Evolutionary conservation across 352 stramenopile genomes (phyloP).

Genomic region (Globisporangium heterothallicum): DNA sequence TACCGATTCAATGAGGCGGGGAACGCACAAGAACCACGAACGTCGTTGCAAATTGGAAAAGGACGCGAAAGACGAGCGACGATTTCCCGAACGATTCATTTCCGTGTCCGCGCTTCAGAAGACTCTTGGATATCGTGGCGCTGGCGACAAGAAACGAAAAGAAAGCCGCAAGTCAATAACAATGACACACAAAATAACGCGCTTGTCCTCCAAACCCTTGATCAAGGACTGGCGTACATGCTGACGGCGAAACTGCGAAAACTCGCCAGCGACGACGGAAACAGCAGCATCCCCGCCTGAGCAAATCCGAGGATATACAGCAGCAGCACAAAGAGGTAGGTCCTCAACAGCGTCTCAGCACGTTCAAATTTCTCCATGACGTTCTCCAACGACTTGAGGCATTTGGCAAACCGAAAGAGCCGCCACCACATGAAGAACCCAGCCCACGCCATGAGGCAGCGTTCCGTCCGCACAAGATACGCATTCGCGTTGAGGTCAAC

Average conservation of each 20-base stretch:
- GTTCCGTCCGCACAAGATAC: conserved; percentile 29
- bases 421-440: conserved; percentile 60
- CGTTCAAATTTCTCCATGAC: conserved; percentile 39
- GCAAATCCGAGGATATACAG: conserved; percentile 44
- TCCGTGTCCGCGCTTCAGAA: conserved; percentile 8
- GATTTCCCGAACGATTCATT: neutral
- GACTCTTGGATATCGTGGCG: conserved; percentile 21
- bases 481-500: conserved; percentile 27
- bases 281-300: conserved; percentile 39
- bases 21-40: conserved; percentile 39
- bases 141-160: conserved; percentile 9
- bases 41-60: conserved; percentile 34
- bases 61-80: conserved; percentile 24
- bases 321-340: conserved; percentile 30
- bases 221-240: conserved; percentile 36
- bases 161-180: neutral
- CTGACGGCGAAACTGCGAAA: conserved; percentile 36
- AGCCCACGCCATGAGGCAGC: conserved; percentile 27
- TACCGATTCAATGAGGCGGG: neutral
- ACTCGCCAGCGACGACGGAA: conserved; percentile 19
- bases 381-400: conserved; percentile 35
- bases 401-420: conserved; percentile 36
- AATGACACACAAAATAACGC: neutral
- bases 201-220: neutral
- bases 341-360: conserved; percentile 32